phyloP scores from a whole-genome alignment of 1,284 basidiomycete genomes.

The Sanghuangporus weigelae region DNA sequence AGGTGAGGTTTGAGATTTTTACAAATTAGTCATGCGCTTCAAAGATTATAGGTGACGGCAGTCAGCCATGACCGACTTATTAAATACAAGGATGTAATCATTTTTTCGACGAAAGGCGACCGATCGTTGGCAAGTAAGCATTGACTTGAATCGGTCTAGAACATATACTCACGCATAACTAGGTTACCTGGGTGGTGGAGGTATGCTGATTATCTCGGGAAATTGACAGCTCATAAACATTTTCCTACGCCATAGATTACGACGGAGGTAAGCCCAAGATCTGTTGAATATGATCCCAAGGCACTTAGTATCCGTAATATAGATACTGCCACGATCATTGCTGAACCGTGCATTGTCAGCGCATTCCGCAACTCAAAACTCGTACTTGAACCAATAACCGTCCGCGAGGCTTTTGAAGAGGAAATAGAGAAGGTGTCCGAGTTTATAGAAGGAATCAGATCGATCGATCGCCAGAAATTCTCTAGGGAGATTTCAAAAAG shows the following conservation, averaged over 20 bases:
- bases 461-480: neutral
- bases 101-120: constrained; percentile 48
- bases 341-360: constrained; percentile 27
- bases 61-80: constrained; percentile 42
- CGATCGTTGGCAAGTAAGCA: constrained; percentile 44
- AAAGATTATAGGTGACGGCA: constrained; percentile 41
- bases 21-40: neutral
- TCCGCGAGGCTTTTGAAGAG: constrained; percentile 44
- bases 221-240: neutral
- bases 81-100: constrained; percentile 49
- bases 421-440: constrained; percentile 36
- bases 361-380: constrained; percentile 17
- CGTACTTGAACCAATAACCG: constrained; percentile 11
- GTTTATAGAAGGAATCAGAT: constrained; percentile 3
- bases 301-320: neutral
- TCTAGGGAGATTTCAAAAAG: constrained; percentile 3
- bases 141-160: neutral
- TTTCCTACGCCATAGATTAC: constrained; percentile 27
- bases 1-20: constrained; percentile 30
- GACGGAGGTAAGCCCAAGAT: constrained; percentile 51
- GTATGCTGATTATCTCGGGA: constrained; percentile 30
- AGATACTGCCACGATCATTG: constrained; percentile 54
- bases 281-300: neutral
- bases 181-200: constrained; percentile 50
- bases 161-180: neutral